A percentile compares a stretch with the other conserved stretches of the same genome.
Conservation (phyloP, 2,329 filamentous ascomycete species). For the Septoria linicola region DNA sequence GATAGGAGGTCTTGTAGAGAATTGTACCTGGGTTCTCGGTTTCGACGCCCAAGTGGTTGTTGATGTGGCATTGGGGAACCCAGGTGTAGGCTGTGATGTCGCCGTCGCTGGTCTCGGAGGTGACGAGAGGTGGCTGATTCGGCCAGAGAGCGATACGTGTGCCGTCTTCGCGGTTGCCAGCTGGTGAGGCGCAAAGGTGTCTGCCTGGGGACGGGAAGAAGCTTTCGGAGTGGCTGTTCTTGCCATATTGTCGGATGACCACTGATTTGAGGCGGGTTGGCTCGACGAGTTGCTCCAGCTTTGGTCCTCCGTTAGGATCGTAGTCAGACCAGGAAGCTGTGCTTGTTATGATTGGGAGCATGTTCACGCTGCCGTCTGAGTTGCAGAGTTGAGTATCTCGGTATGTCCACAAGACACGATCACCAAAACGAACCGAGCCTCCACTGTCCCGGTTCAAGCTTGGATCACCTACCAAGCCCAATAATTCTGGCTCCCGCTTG, state of each 20-base stretch:
- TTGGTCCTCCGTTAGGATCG: slow-evolving; percentile 17
- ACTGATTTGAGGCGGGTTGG: slow-evolving; percentile 11
- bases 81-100: slow-evolving; percentile 23
- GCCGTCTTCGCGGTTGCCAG: slow-evolving; percentile 19
- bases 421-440: slow-evolving; percentile 20
- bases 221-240: slow-evolving; percentile 15
- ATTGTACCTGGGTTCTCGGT: slow-evolving; percentile 18
- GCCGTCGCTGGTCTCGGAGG: slow-evolving; percentile 13
- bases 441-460: slow-evolving; percentile 22
- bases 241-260: slow-evolving; percentile 19
- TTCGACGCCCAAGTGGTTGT: slow-evolving; percentile 13
- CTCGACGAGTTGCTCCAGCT: slow-evolving; percentile 10
- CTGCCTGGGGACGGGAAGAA: slow-evolving; percentile 17
- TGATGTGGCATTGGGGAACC: slow-evolving; percentile 20
- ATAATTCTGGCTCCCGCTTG: slow-evolving; percentile 18
- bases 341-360: slow-evolving; percentile 24
- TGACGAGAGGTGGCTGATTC: slow-evolving; percentile 21
- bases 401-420: slow-evolving; percentile 23
- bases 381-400: slow-evolving; percentile 23
- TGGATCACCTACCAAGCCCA: slow-evolving; percentile 21
- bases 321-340: slow-evolving; percentile 24
- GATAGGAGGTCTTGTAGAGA: slow-evolving; percentile 18
- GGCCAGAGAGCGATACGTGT: slow-evolving; percentile 21
- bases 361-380: slow-evolving; percentile 17
- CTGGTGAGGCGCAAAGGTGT: slow-evolving; percentile 16